Evolutionary conservation across 2,329 filamentous ascomycete species (phyloP).

Genomic region (Malbranchea zuffiana): DNA sequence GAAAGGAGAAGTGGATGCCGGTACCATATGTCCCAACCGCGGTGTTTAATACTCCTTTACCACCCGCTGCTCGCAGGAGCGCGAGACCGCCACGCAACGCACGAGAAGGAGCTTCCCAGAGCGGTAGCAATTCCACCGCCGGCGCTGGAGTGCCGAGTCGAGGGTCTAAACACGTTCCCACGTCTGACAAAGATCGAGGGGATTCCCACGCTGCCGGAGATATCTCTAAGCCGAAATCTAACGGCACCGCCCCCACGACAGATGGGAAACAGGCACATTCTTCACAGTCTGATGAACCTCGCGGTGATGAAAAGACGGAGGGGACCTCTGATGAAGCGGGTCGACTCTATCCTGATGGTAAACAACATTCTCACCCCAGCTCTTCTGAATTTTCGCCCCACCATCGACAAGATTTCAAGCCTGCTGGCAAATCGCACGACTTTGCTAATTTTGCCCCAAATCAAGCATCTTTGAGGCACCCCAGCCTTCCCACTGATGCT

Average conservation of each 20-base stretch:
- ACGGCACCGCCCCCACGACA: background rate
- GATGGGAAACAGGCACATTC: conserved; percentile 15
- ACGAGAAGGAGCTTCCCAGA: conserved; percentile 40
- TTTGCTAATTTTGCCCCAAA: conserved; percentile 11
- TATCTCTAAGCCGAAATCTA: conserved; percentile 4
- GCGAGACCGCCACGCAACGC: conserved; percentile 48
- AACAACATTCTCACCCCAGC: conserved; percentile 22
- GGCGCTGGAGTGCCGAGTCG: conserved; percentile 19
- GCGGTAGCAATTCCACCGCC: conserved; percentile 24
- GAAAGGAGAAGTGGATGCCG: conserved; percentile 76
- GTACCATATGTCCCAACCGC: conserved; percentile 75
- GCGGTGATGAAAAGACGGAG: conserved; percentile 17
- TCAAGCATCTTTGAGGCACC: conserved; percentile 21
- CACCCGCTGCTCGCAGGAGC: conserved; percentile 41
- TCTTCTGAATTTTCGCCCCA: conserved; percentile 23
- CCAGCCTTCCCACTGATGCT: conserved; percentile 24
- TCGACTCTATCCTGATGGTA: conserved; percentile 10
- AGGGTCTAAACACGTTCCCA: conserved; percentile 20
- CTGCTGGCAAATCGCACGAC: conserved; percentile 26
- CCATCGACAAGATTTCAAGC: conserved; percentile 26
- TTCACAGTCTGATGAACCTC: conserved; percentile 21
- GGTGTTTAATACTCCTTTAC: conserved; percentile 72
- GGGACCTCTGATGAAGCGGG: conserved; percentile 25
- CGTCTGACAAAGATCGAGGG: conserved; percentile 1
- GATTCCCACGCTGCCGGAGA: background rate